phyloP scores from a whole-genome alignment of 2,329 filamentous ascomycete species.

The Fusarium sp. region DNA sequence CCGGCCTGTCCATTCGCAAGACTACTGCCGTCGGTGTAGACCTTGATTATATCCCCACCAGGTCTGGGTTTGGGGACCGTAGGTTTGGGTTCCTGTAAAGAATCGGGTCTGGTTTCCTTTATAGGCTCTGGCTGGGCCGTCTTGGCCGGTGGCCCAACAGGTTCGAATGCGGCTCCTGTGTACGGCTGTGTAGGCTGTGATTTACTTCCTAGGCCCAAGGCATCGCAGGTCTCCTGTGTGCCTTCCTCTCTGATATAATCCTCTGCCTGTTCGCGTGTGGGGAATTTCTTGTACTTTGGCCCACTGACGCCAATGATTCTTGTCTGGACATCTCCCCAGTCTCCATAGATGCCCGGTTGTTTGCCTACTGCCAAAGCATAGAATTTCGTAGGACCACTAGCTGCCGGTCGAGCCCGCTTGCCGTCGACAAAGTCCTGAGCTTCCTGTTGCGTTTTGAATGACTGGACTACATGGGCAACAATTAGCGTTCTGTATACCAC shows the following conservation, averaged over 20 bases:
- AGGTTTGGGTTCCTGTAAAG: not conserved
- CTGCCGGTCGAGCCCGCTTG: slow-evolving; percentile 58
- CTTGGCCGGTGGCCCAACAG: slow-evolving; percentile 42
- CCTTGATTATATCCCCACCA: slow-evolving; percentile 49
- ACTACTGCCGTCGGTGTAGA: slow-evolving; percentile 77
- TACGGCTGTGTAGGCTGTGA: slow-evolving; percentile 26
- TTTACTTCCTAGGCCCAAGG: slow-evolving; percentile 54
- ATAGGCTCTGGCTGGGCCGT: slow-evolving; percentile 51
- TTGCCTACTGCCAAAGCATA: slow-evolving; percentile 75
- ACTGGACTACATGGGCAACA: slow-evolving; percentile 74
- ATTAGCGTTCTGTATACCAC: slow-evolving; percentile 19
- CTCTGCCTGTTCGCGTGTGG: slow-evolving; percentile 79
- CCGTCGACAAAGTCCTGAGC: slow-evolving; percentile 84
- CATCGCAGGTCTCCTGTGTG: slow-evolving; percentile 60
- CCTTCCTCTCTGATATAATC: slow-evolving; percentile 75
- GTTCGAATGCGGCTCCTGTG: slow-evolving; percentile 25
- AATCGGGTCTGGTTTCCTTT: slow-evolving; percentile 19
- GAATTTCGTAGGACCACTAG: slow-evolving; percentile 63
- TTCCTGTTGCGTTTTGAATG: slow-evolving; percentile 79
- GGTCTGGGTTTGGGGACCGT: slow-evolving; percentile 12
- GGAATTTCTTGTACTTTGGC: slow-evolving; percentile 79
- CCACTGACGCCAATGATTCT: slow-evolving; percentile 82
- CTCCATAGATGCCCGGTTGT: slow-evolving; percentile 71
- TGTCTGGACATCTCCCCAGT: slow-evolving; percentile 78
- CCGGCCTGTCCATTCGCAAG: slow-evolving; percentile 69